These are phyloP conservation scores for Galium porrigens DNA, from an alignment of 305 asterid genomes.

Conservation along the genomic window DNA sequence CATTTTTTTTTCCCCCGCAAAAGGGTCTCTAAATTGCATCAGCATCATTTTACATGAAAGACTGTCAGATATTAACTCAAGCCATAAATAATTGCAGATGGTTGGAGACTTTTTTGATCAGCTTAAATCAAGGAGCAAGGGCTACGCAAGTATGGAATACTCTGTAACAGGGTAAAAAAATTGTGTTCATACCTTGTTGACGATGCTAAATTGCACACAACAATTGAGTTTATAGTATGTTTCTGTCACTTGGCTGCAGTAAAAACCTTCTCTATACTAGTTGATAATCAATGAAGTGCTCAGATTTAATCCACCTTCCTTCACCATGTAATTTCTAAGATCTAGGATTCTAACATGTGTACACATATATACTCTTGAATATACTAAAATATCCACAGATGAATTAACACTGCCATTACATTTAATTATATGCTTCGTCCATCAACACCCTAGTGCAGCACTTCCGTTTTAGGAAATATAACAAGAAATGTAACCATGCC, in stretches of 20 bases:
- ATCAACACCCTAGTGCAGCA: background rate
- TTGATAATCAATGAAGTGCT: too few species aligned
- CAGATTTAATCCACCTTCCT: background rate
- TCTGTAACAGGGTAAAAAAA: conserved; percentile 56
- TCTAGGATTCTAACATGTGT: background rate
- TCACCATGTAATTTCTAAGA: background rate
- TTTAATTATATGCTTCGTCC: background rate
- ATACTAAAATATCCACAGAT: background rate
- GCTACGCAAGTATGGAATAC: conserved; percentile 99
- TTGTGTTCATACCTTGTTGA: conserved; percentile 3
- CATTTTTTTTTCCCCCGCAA: background rate
- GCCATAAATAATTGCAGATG: conserved; percentile 39
- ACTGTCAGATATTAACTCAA: background rate
- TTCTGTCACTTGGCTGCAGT: background rate
- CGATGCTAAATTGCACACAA: background rate
- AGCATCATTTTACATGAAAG: background rate
- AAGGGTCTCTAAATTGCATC: background rate
- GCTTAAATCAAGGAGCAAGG: conserved; percentile 93
- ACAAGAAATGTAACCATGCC: background rate
- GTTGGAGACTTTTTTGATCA: conserved; percentile 99
- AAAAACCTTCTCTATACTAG: too few species aligned
- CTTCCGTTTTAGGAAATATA: background rate
- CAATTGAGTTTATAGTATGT: background rate
- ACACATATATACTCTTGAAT: background rate
- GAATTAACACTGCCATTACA: background rate